Percentiles rank a stretch among this genome's conserved stretches.
Evolutionary conservation across 768 basidiomycete genomes (phyloP).

Genomic region (Clavulina sp.): DNA sequence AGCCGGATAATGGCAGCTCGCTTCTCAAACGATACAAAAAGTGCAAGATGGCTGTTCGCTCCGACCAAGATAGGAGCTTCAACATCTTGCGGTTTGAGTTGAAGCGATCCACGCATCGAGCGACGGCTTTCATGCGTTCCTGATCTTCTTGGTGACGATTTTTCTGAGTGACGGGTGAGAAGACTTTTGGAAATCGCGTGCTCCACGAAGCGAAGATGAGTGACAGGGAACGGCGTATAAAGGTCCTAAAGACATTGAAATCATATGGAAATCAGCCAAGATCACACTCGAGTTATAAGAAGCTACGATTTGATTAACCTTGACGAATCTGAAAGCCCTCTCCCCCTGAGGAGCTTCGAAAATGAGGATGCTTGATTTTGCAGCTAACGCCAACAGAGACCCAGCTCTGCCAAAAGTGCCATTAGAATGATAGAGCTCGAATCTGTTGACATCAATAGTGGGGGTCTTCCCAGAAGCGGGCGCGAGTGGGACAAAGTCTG

Average conservation of each 20-base stretch:
- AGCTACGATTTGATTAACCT: constrained; percentile 27
- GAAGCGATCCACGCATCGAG: no score
- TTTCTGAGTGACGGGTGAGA: constrained; percentile 25
- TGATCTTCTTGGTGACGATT: constrained; percentile 34
- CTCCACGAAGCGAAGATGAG: constrained; percentile 43
- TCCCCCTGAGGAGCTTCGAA: constrained; percentile 75
- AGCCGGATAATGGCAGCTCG: constrained; percentile 72
- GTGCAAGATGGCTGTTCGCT: constrained; percentile 51
- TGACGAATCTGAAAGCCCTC: constrained; percentile 65
- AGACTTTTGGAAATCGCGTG: constrained; percentile 9
- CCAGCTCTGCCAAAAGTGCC: constrained; percentile 29
- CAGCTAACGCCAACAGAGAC: constrained; percentile 53
- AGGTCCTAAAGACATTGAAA: constrained; percentile 41
- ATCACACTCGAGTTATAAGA: neutral
- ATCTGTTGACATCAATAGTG: constrained; percentile 40
- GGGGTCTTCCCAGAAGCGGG: constrained; percentile 43
- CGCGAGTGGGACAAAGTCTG: constrained; percentile 69
- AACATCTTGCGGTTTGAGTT: no score
- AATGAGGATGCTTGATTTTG: constrained; percentile 51
- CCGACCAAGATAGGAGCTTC: constrained; percentile 24
- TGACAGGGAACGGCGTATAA: constrained; percentile 56
- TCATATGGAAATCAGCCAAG: no score
- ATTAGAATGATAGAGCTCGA: constrained; percentile 45
- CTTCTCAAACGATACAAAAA: constrained; percentile 79
- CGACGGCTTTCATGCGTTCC: no score